Evolutionary conservation across 192 early-diverging fungal genomes (phyloP), one percentile per base, ranked within the genome.

Genomic region (Radiomyces spectabilis): DNA sequence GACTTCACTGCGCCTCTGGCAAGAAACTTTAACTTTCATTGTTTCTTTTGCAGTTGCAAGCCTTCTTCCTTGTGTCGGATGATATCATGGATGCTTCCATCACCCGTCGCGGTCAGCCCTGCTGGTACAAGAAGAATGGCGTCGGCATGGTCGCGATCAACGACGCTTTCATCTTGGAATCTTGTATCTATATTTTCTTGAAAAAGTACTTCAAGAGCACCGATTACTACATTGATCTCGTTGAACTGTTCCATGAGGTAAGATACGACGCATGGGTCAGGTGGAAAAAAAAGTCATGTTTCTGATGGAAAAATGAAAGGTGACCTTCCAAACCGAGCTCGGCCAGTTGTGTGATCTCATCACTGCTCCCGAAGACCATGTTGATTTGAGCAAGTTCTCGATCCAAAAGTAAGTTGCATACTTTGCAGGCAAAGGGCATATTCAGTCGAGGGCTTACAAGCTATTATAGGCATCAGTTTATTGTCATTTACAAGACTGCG

Each of bases 41-140:
- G 59, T 41, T 50, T 42, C 7, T 22, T 22, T 44, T 45, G 16
- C 72, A 91, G 93, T 82, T 99, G 39, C 96, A 99, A 85, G 94
- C 93, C 13, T 95, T 93, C 71, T 97, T 99, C 83, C 82, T 99
- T 49, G 91, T 99, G 10, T 79, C 94, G 18, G 96, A 99, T 76
- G 96, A 99, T 68, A 95, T 99, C 67, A 99, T 97, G 95, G 96
- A 99, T 71, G 75, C 74, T 32, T 94, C 92, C 58, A 84, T 88
- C 53, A 99, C 95, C 12, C 89, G 96, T 45, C 90, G 96, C 63
- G 94, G 95, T 13, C 89, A 95, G 66, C 92, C 93, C 38, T 94
- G 94, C 68, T 99, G 96, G 96, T 99, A 95, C 82, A 81, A 80
- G 50, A 68, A 80, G 70, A 76, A 84, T 29, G 86, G 75, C 18